phyloP scores from a whole-genome alignment of 2,329 filamentous ascomycete species.

The Trichoderma aggressivum region DNA sequence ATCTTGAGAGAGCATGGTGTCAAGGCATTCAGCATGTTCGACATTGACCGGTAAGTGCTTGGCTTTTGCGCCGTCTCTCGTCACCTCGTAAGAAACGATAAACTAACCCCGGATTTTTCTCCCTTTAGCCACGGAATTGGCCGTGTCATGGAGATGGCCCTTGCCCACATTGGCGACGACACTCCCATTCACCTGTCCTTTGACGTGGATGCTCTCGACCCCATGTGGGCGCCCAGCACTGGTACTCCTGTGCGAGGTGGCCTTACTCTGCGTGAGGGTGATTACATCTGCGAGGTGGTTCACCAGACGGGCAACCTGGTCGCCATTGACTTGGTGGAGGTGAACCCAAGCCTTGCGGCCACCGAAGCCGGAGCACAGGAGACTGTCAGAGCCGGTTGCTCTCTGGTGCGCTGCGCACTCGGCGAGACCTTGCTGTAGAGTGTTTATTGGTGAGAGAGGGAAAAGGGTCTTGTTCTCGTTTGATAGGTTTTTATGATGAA shows the following conservation, averaged over 20 bases:
- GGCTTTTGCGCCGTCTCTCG: neutral
- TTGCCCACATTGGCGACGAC: conserved; percentile 89
- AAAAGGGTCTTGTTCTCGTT: neutral
- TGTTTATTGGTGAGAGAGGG: conserved; percentile 59
- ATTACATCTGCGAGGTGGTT: conserved; percentile 90
- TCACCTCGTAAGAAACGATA: neutral
- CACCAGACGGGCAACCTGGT: conserved; percentile 76
- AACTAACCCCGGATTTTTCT: neutral
- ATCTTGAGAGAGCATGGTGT: conserved; percentile 85
- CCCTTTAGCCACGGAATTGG: conserved; percentile 77
- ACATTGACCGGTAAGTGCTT: conserved; percentile 73
- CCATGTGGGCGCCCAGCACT: conserved; percentile 92
- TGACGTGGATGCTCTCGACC: conserved; percentile 94
- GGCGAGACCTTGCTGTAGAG: conserved; percentile 80
- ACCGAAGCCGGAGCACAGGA: conserved; percentile 68
- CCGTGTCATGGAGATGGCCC: conserved; percentile 95
- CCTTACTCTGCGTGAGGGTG: conserved; percentile 88
- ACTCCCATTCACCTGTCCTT: conserved; percentile 97
- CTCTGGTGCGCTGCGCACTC: conserved; percentile 83
- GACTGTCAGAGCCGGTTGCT: conserved; percentile 87
- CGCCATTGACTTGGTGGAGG: conserved; percentile 78
- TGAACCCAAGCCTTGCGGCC: conserved; percentile 69
- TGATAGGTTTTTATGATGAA: neutral
- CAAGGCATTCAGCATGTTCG: conserved; percentile 97
- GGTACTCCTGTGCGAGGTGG: conserved; percentile 93